Evolutionary conservation across 2,329 filamentous ascomycete species (phyloP), one percentile per base, ranked within the genome.

Genomic region (Aspergillus brunneoviolaceus): DNA sequence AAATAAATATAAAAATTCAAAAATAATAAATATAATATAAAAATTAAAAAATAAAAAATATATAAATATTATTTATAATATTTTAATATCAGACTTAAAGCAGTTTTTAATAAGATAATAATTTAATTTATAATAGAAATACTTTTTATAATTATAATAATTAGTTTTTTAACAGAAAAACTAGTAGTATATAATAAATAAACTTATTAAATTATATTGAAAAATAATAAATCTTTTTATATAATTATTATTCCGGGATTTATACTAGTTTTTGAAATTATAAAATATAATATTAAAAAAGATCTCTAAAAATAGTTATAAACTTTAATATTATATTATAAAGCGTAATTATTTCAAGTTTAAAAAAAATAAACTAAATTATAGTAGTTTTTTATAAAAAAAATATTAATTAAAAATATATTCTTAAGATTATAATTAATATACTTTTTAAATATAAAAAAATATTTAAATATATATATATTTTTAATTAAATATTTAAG

Each of bases 161-260:
- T 35, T 14, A 1, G 1, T 14, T 11, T 14, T 11, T 14, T 35
- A 11, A 5, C 14, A 35, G 1, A 55, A 31, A 55, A 21, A 55
- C 4, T 48, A 5, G n/a, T 7, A 55, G n/a, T 55, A 54, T 23
- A 45, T 12, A 23, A 23, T 21, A 39, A 7, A 55, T 57, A 31
- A 10, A 25, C 27, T 5, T 49, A 49, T 23, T 4, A 49, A 11
- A 23, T 23, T 23, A 49, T 27, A 27, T 23, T 23, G 25, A 39
- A 42, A 21, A 42, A 23, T 35, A 19, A 6, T 42, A 42, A 3
- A 27, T 12, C n/a, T 57, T 21, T 49, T 12, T 21, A 16, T 4
- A 31, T 35, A 56, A 16, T 50, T 49, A 19, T 27, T 27, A 27
- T 27, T 27, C 6, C 2, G 2, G 2, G 5, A 6, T 27, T 27